Conservation (phyloP, 2,329 filamentous ascomycete species). For the Colletotrichum somersetense region DNA sequence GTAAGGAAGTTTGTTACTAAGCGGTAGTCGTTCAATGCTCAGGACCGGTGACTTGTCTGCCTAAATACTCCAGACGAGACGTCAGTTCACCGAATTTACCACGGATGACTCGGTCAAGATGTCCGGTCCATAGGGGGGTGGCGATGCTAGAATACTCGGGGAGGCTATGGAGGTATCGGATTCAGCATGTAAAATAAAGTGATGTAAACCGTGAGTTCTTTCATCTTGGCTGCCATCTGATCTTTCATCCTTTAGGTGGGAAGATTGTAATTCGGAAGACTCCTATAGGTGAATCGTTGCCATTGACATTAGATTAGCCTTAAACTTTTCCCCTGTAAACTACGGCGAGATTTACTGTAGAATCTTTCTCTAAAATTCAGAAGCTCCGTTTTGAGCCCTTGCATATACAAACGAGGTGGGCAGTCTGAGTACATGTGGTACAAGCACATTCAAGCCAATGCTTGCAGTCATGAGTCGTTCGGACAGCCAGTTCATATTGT, state of each 20-base stretch:
- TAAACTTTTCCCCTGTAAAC: not conserved
- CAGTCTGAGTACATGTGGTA: too few relatives aligned
- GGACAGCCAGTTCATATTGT: not conserved
- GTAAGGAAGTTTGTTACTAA: not conserved
- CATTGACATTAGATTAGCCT: fast-evolving
- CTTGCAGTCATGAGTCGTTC: not conserved
- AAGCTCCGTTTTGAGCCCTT: not conserved
- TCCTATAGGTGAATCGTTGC: not conserved
- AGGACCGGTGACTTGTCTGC: not conserved
- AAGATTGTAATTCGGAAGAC: not conserved
- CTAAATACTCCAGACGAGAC: slow-evolving; percentile 9
- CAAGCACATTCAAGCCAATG: too few relatives aligned
- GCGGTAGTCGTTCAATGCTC: not conserved
- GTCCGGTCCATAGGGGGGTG: fast-evolving
- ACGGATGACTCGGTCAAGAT: not conserved
- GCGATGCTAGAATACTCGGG: not conserved
- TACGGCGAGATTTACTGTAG: not conserved
- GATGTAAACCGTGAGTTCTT: not conserved
- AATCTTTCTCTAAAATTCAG: not conserved
- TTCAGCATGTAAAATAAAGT: not conserved
- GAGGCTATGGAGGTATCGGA: too few relatives aligned
- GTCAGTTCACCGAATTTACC: not conserved
- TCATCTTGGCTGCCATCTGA: not conserved
- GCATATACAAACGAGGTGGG: not conserved
- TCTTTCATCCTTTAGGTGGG: not conserved